Conservation (phyloP, 2,329 filamentous ascomycete genomes). For the Rhexocercosporidium sp. region DNA sequence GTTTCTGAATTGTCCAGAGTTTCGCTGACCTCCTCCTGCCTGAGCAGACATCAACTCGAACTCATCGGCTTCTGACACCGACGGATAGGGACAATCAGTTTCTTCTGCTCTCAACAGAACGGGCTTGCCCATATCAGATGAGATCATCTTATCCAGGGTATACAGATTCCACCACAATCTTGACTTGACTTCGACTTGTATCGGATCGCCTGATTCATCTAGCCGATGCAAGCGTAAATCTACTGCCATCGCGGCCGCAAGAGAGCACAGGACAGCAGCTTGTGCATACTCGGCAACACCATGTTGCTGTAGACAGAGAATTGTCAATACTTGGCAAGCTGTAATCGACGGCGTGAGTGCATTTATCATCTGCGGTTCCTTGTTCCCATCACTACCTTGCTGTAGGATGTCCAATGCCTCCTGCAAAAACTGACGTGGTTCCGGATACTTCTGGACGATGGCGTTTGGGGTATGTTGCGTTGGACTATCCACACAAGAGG, state of each 20-base stretch:
- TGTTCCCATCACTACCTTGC: slow-evolving; percentile 2
- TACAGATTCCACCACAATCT: slow-evolving; percentile 43
- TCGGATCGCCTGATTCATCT: slow-evolving; percentile 31
- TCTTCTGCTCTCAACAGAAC: slow-evolving; percentile 37
- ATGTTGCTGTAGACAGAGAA: slow-evolving; percentile 40
- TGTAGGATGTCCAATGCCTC: slow-evolving; percentile 34
- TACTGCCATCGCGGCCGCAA: slow-evolving; percentile 40
- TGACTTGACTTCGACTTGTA: slow-evolving; percentile 37
- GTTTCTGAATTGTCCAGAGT: slow-evolving; percentile 20
- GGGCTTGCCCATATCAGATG: slow-evolving; percentile 38
- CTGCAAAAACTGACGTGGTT: slow-evolving; percentile 34
- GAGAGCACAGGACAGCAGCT: slow-evolving; percentile 37
- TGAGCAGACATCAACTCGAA: slow-evolving; percentile 39
- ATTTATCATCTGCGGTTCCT: slow-evolving; percentile 25
- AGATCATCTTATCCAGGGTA: slow-evolving; percentile 42
- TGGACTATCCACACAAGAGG: slow-evolving; percentile 37
- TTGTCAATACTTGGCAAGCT: slow-evolving; percentile 38
- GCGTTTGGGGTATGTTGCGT: slow-evolving; percentile 23
- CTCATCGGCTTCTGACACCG: slow-evolving; percentile 39
- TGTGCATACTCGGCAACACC: slow-evolving; percentile 40
- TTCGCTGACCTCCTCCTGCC: slow-evolving; percentile 13
- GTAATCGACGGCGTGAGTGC: slow-evolving; percentile 36
- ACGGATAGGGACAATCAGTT: slow-evolving; percentile 38
- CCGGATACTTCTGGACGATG: slow-evolving; percentile 25
- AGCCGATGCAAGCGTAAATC: slow-evolving; percentile 38